Conservation (phyloP, 805 yeast genomes). For the Schwanniomyces yamadae region DNA sequence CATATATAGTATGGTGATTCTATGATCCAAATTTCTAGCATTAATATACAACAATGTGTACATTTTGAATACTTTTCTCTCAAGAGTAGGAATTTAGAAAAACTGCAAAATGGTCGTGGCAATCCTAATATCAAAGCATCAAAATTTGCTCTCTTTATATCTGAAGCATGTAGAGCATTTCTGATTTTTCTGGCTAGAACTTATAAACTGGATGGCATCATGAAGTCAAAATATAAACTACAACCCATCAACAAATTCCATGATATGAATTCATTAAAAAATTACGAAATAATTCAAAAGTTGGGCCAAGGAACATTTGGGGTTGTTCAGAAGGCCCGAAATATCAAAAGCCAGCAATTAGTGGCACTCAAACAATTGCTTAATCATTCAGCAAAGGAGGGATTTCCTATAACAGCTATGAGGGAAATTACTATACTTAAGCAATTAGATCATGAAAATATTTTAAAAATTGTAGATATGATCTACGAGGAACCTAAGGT, state of each 20-base stretch:
- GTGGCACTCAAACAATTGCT: slow-evolving; percentile 89
- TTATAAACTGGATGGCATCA: no score
- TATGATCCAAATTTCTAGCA: no score
- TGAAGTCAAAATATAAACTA: slow-evolving; percentile 4
- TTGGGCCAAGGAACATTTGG: slow-evolving; percentile 52
- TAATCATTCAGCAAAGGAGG: slow-evolving; percentile 73
- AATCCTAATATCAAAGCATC: no score
- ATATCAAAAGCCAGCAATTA: slow-evolving; percentile 48
- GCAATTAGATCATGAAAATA: slow-evolving; percentile 63
- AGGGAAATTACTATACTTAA: slow-evolving; percentile 86
- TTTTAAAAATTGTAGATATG: slow-evolving; percentile 78
- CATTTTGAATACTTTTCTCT: no score
- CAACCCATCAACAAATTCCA: slow-evolving; percentile 23
- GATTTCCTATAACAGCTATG: slow-evolving; percentile 92
- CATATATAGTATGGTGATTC: no score
- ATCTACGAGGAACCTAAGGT: slow-evolving; percentile 45
- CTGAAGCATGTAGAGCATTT: no score
- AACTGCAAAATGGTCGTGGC: no score
- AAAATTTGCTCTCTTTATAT: no score
- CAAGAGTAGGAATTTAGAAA: no score
- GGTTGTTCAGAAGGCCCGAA: slow-evolving; percentile 78
- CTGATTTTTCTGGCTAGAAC: no score
- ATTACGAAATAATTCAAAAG: slow-evolving; percentile 35
- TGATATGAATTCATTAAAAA: slow-evolving; percentile 31
- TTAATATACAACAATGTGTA: no score